phyloP scores from a whole-genome alignment of 345 rosid species.

The Geranium rotundifolium region DNA sequence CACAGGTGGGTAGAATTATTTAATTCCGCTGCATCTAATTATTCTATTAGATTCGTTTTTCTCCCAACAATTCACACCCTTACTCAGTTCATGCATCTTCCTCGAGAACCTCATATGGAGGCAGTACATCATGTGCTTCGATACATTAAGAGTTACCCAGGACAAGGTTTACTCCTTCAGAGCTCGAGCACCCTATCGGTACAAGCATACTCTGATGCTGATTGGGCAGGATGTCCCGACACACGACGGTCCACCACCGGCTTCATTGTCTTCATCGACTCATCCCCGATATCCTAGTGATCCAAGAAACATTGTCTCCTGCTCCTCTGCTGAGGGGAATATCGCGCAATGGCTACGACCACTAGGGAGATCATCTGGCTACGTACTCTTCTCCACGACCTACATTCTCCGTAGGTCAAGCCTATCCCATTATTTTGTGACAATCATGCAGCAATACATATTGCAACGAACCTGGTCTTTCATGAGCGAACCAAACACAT shows the following conservation, averaged over 20 bases:
- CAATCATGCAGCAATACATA: too few relatives aligned
- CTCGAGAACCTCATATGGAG: too few relatives aligned
- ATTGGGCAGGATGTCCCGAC: too few relatives aligned
- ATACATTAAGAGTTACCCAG: background rate
- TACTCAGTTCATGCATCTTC: too few relatives aligned
- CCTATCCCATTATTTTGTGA: too few relatives aligned
- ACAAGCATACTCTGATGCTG: background rate
- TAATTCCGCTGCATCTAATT: too few relatives aligned
- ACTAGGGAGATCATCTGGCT: background rate
- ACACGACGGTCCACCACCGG: background rate
- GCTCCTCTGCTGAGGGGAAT: conserved; percentile 3
- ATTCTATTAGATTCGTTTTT: too few relatives aligned
- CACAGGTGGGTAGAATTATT: too few relatives aligned
- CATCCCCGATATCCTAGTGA: background rate
- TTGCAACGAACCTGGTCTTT: too few relatives aligned
- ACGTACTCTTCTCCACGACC: background rate
- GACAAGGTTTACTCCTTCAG: background rate
- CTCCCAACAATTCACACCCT: too few relatives aligned
- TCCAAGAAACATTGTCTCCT: background rate
- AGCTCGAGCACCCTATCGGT: background rate
- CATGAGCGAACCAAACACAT: too few relatives aligned
- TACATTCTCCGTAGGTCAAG: too few relatives aligned
- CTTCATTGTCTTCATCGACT: background rate
- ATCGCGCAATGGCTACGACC: background rate
- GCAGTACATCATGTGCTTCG: background rate